Evolutionary conservation across 192 early-diverging fungal species (phyloP), one percentile per base, ranked within the genome.

Genomic region (Entomortierella parvispora): DNA sequence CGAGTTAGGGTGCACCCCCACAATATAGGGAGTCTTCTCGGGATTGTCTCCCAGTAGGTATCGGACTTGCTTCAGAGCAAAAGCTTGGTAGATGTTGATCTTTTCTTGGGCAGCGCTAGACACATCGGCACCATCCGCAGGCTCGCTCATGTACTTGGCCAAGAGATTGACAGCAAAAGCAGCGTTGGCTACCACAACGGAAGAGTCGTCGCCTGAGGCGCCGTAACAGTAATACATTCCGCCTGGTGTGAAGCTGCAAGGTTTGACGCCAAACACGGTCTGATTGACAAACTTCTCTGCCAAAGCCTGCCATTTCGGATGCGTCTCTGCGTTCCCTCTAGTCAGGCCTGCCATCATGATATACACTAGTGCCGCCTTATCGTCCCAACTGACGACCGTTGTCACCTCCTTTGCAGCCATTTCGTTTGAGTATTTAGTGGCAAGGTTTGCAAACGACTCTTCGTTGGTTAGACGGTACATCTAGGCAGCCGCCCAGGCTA

Each of bases 21-120:
- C 65, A 18, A 87, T 62, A 80, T 87, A 87, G 8, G 86, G 84
- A 23, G 80, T 82, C 20, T 82, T 82, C 66, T 75, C 75, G 0
- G 78, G 83, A 40, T 88, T 88, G 26, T 85, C 62, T 23, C 86
- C 86, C 20, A 88, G 55, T 20, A 84, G 28, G 28, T 88, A 88
- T 46, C 83, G 52, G 28, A 87, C 78, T 60, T 88, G 86, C n/a
- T 37, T 34, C 11, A 64, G 15, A 18, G 85, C 79, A 49, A 67
- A 67, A 0, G 32, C 33, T 6, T 31, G 8, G 23, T 67, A 67
- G 9, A 18, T n/a, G 0, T 57, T 40, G 14, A 67, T 58, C 65
- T 67, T 49, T 28, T 25, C 18, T 1, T 26, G 31, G 43, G 18
- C 28, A 15, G 18, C 23, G 10, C 44, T 22, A 20, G 25, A 7